Conservation (phyloP, 2,329 filamentous ascomycete species). For the Aspergillus oerlinghausenensis region DNA sequence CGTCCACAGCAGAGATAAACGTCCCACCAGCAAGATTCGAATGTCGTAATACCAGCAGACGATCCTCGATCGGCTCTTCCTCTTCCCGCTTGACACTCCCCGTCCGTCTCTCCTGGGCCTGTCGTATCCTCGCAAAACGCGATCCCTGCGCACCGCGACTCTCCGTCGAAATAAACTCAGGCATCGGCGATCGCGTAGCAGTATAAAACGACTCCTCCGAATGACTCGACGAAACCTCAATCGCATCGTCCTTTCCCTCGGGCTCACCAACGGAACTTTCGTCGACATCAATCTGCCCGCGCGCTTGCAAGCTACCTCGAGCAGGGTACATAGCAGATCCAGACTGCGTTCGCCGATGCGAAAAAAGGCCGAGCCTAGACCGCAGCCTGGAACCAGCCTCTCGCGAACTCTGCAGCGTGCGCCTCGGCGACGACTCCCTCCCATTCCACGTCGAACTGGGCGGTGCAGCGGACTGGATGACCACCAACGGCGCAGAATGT, state of each 20-base stretch:
- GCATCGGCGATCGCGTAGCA: background rate
- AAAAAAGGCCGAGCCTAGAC: background rate
- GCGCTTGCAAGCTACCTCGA: background rate
- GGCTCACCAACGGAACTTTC: background rate
- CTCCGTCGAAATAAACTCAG: background rate
- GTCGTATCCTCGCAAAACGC: constrained; percentile 4
- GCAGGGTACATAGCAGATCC: background rate
- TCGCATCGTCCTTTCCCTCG: background rate
- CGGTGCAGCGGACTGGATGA: background rate
- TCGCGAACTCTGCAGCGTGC: background rate
- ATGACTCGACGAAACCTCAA: background rate
- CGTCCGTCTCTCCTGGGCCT: constrained; percentile 2
- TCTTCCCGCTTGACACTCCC: constrained; percentile 9
- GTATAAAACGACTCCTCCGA: constrained; percentile 8
- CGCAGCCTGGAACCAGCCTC: background rate
- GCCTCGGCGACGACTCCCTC: background rate
- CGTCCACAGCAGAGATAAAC: background rate
- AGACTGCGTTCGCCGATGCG: background rate
- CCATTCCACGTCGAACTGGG: background rate
- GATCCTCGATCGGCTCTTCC: constrained; percentile 1
- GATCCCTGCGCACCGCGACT: background rate
- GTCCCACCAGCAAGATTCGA: background rate
- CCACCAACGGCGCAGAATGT: background rate
- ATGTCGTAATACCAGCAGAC: background rate
- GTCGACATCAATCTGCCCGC: background rate